Percentiles rank a stretch among this genome's conserved stretches.
phyloP scores from a whole-genome alignment of 1,284 basidiomycete species.

The Pseudozyma pruni region DNA sequence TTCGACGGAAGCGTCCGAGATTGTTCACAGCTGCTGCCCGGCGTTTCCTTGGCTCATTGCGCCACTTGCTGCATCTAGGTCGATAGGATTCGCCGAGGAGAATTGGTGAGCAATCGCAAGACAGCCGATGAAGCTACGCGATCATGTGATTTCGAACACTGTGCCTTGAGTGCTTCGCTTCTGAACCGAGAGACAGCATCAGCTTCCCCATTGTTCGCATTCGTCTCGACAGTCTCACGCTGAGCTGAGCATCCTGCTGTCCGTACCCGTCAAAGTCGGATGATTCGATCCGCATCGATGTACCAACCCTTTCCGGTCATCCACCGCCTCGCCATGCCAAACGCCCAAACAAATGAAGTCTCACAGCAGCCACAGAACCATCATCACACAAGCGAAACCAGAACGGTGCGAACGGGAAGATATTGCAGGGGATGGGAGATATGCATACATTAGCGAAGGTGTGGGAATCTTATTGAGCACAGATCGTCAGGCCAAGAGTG shows the following conservation, averaged over 20 bases:
- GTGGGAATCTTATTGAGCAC: constrained; percentile 37
- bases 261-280: not conserved
- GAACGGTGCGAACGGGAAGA: constrained; percentile 31
- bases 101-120: too few relatives aligned
- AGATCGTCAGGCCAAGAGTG: constrained; percentile 14
- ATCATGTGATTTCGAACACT: constrained; percentile 28
- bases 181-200: not conserved
- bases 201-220: too few relatives aligned
- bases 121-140: constrained; percentile 3
- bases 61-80: constrained; percentile 6
- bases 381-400: not conserved
- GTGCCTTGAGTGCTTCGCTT: too few relatives aligned
- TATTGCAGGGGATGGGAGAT: constrained; percentile 41
- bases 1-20: constrained; percentile 34
- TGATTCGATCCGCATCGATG: not conserved
- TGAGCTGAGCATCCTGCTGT: too few relatives aligned
- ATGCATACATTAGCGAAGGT: constrained; percentile 43
- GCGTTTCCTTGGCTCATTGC: constrained; percentile 10
- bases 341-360: too few relatives aligned
- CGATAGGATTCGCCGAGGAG: too few relatives aligned
- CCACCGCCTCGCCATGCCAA: too few relatives aligned
- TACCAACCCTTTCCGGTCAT: too few relatives aligned
- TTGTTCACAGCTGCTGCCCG: constrained; percentile 10
- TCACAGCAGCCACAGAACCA: not conserved
- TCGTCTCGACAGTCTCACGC: too few relatives aligned